A percentile compares a stretch with the other conserved stretches of the same genome.
Conservation (phyloP, 2,329 filamentous ascomycete genomes). For the Ramichloridium luteum region DNA sequence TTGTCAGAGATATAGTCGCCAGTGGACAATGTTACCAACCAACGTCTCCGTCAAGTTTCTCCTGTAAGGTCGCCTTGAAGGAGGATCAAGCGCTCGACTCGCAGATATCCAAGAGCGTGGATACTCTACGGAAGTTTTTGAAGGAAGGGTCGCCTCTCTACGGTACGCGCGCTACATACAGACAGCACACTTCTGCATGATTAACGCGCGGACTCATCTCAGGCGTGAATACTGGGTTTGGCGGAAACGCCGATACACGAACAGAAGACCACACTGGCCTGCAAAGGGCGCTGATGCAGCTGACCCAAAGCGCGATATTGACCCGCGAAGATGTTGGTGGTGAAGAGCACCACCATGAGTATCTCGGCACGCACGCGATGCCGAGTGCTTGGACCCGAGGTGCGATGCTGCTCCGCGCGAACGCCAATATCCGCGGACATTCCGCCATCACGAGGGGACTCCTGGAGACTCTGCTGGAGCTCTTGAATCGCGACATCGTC, state of each 20-base stretch:
- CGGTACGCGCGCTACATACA: too few relatives aligned
- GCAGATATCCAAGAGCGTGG: too few relatives aligned
- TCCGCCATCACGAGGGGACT: slow-evolving; percentile 40
- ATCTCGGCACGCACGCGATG: slow-evolving; percentile 21
- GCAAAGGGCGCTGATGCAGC: slow-evolving; percentile 46
- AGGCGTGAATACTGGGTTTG: slow-evolving; percentile 50
- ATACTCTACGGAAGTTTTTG: too few relatives aligned
- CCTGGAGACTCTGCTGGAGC: slow-evolving; percentile 32
- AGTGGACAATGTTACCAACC: too few relatives aligned
- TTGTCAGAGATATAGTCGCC: too few relatives aligned
- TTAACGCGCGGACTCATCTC: too few relatives aligned
- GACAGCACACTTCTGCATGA: too few relatives aligned
- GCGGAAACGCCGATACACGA: slow-evolving; percentile 50
- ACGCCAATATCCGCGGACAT: slow-evolving; percentile 45
- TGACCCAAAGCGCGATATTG: slow-evolving; percentile 40
- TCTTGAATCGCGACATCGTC: slow-evolving; percentile 27
- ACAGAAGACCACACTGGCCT: slow-evolving; percentile 40
- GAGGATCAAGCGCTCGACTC: too few relatives aligned
- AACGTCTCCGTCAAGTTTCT: too few relatives aligned
- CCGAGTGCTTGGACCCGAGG: slow-evolving; percentile 43
- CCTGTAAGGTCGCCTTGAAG: too few relatives aligned
- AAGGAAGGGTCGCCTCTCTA: too few relatives aligned
- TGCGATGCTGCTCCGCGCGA: slow-evolving; percentile 44
- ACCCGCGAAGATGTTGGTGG: slow-evolving; percentile 18
- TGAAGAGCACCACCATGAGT: slow-evolving; percentile 4